Evolutionary conservation across 208 protist genomes (phyloP).

Genomic region (Leishmania major): DNA sequence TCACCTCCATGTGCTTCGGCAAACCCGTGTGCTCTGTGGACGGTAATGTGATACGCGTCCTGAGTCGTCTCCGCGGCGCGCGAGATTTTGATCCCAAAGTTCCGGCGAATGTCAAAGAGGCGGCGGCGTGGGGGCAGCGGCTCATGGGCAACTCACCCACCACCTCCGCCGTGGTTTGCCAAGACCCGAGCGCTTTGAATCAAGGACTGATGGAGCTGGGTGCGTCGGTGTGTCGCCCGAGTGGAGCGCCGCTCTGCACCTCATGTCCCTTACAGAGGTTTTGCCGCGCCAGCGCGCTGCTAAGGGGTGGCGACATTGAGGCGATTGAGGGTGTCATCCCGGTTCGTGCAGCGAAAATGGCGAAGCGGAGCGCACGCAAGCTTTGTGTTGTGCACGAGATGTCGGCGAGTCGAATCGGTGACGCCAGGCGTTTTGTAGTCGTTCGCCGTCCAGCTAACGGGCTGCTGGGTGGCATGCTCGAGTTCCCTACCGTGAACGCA

Average conservation of each 20-base stretch:
- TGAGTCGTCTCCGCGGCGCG: slow-evolving; percentile 80
- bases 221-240: slow-evolving; percentile 81
- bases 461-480: slow-evolving; percentile 85
- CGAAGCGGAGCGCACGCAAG: slow-evolving; percentile 61
- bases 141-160: slow-evolving; percentile 46
- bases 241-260: slow-evolving; percentile 62
- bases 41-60: slow-evolving; percentile 94
- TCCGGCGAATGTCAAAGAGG: slow-evolving; percentile 57
- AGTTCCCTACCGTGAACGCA: slow-evolving; percentile 61
- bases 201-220: slow-evolving; percentile 96
- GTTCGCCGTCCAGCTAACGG: slow-evolving; percentile 56
- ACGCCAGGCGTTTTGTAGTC: slow-evolving; percentile 54
- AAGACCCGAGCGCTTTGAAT: slow-evolving; percentile 72
- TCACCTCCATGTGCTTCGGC: slow-evolving; percentile 90
- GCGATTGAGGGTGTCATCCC: slow-evolving; percentile 85
- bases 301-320: slow-evolving; percentile 44
- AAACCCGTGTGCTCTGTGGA: slow-evolving; percentile 83
- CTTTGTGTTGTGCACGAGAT: slow-evolving; percentile 81
- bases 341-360: slow-evolving; percentile 35
- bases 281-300: slow-evolving; percentile 56
- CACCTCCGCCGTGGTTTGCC: slow-evolving; percentile 21
- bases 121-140: slow-evolving; percentile 56
- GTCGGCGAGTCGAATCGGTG: neutral
- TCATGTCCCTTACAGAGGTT: slow-evolving; percentile 63
- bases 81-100: slow-evolving; percentile 80